These are phyloP conservation scores for Gynochthodes officinalis DNA, from an alignment of 257 asterid species.

Conservation along the genomic window DNA sequence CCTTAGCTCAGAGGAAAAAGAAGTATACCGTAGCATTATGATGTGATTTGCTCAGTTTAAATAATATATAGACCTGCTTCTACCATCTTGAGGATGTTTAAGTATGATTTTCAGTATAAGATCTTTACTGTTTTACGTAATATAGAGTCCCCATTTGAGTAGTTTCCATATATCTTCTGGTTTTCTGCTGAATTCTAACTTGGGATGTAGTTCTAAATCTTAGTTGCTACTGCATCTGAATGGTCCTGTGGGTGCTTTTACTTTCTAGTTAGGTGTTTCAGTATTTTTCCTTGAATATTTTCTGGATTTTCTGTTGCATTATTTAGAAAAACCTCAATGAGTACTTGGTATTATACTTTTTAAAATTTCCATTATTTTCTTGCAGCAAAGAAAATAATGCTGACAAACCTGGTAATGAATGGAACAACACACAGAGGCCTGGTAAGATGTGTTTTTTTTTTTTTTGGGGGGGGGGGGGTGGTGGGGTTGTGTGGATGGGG, in stretches of 20 bases:
- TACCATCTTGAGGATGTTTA: neutral
- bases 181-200: neutral
- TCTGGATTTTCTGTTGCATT: neutral
- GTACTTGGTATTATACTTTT: neutral
- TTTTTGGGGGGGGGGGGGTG: too few species aligned
- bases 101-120: neutral
- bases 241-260: neutral
- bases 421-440: conserved; percentile 66
- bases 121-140: neutral
- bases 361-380: conserved; percentile 14
- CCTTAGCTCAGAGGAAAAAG: too few species aligned
- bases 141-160: neutral
- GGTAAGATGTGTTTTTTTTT: conserved; percentile 41
- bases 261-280: too few species aligned
- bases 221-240: neutral
- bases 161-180: neutral
- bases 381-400: conserved; percentile 73
- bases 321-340: neutral
- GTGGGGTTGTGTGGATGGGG: too few species aligned
- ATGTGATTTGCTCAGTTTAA: neutral
- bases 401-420: conserved; percentile 48
- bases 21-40: neutral
- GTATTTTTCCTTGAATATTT: neutral
- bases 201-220: neutral
- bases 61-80: neutral